Base-by-base conservation (phyloP, 1,284 basidiomycete species). In the Earliella scabrosa region DNA sequence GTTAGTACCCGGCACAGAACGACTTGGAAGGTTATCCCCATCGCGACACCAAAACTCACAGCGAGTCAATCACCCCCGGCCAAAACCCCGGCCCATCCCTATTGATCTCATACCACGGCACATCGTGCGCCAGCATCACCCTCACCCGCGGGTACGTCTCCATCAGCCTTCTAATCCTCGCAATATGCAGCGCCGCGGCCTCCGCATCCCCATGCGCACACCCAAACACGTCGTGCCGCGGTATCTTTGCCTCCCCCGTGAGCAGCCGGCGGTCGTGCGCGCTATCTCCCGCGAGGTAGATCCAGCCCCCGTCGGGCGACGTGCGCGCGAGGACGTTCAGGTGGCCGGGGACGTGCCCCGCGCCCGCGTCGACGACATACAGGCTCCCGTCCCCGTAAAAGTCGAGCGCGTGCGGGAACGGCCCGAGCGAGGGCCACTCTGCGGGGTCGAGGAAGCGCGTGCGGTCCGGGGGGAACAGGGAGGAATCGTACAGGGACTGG, bases 301-400 rank as follows among this genome's bases (percentile, higher is more conserved):
- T 71, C 84, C 83, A 86, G 3, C 77, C 56, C 13, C 83, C 82
- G 46, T 82, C 76, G 10, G 73, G 35, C 4, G 81, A 82, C 18
- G 84, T 86, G 34, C 85, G 80, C 21, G 75, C 80, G n/a, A 86
- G 75, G 24, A 80, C 63, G 52, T 80, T 82, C 52, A 86, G 56
- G 63, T 85, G 83, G 0, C 83, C 83, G 0, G 72, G 66, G 29
- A 81, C 69, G 65, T 85, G 82, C 0, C 83, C 83, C 4, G 81
- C 76, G 20, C 55, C 47, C 2, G 82, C 75, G 58, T 86, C 79
- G 54, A 85, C 71, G 56, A 86, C 70, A 64, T 83, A 83, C 35
- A 84, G 59, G 56, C 78, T 81, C 1, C 83, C 85, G 59, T 87
- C 85, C 8, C 76, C 77, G 63, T 78, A 83, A 58, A 77, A 79